Conservation (phyloP, 768 basidiomycete genomes). For the Boletus rufocinnamomeus region DNA sequence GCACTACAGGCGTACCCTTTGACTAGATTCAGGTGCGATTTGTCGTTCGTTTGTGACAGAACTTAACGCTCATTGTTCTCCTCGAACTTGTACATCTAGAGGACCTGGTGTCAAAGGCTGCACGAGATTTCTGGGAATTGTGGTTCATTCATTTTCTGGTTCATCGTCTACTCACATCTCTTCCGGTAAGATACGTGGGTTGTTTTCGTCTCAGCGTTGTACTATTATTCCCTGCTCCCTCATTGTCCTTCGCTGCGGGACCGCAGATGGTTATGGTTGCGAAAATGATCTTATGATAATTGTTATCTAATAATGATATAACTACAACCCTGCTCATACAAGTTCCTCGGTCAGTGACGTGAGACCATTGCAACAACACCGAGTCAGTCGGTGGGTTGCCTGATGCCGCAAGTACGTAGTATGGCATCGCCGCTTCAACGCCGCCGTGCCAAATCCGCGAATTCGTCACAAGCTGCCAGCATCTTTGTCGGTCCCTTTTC, state of each 20-base stretch:
- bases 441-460: not conserved
- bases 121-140: not conserved
- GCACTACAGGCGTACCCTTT: slow-evolving; percentile 5
- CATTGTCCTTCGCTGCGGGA: not conserved
- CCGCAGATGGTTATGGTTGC: not conserved
- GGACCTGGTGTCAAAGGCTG: not conserved
- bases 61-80: not conserved
- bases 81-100: not conserved
- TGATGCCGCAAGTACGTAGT: not conserved
- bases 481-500: not conserved
- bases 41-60: not conserved
- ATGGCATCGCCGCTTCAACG: not conserved
- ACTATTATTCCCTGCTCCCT: not conserved
- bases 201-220: not conserved
- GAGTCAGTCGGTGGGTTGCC: not conserved
- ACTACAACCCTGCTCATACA: not conserved
- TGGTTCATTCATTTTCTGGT: not conserved
- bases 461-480: not conserved
- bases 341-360: not conserved
- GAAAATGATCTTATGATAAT: not conserved
- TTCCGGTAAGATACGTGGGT: not conserved
- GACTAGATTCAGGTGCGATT: not conserved
- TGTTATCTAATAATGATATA: not conserved
- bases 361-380: not conserved
- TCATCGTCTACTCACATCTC: too few species aligned